phyloP scores from a whole-genome alignment of 192 early-diverging fungal species.

The Allomyces javanicus region DNA sequence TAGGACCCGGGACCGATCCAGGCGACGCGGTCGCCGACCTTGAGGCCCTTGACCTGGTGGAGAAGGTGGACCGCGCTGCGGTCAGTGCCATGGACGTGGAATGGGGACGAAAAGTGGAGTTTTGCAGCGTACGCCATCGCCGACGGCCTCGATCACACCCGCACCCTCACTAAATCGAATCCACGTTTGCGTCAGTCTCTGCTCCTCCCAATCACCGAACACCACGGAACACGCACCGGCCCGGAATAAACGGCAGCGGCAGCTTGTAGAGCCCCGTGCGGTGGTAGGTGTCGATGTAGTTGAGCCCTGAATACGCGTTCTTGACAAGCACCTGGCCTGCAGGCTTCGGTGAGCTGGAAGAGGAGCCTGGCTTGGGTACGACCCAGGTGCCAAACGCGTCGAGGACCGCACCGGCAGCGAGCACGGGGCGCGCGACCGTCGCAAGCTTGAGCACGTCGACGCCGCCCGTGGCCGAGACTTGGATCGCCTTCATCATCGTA shows the following conservation, averaged over 20 bases:
- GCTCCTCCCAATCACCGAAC: too few species aligned
- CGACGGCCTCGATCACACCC: conserved; percentile 59
- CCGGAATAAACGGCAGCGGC: conserved; percentile 42
- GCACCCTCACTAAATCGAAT: conserved; percentile 34
- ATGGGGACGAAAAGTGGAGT: too few species aligned
- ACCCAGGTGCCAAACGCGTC: too few species aligned
- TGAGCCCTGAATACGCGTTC: conserved; percentile 60
- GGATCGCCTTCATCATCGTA: conserved; percentile 21
- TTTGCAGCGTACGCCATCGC: conserved; percentile 18
- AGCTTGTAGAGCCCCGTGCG: conserved; percentile 55
- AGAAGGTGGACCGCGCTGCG: too few species aligned
- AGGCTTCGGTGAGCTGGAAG: neutral
- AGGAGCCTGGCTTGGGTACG: too few species aligned
- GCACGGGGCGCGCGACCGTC: conserved; percentile 22
- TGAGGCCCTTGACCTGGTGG: conserved; percentile 22
- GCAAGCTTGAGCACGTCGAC: conserved; percentile 32
- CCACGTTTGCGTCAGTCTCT: too few species aligned
- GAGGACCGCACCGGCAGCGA: conserved; percentile 9
- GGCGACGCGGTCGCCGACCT: conserved; percentile 64
- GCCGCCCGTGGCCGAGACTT: conserved; percentile 30
- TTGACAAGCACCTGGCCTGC: conserved; percentile 42
- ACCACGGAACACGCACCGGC: conserved; percentile 15
- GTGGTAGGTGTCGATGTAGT: conserved; percentile 82
- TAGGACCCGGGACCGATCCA: conserved; percentile 43
- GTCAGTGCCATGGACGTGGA: too few species aligned